These are phyloP conservation scores for Pistacia atlantica DNA, from an alignment of 345 rosid genomes.

Conservation along the genomic window DNA sequence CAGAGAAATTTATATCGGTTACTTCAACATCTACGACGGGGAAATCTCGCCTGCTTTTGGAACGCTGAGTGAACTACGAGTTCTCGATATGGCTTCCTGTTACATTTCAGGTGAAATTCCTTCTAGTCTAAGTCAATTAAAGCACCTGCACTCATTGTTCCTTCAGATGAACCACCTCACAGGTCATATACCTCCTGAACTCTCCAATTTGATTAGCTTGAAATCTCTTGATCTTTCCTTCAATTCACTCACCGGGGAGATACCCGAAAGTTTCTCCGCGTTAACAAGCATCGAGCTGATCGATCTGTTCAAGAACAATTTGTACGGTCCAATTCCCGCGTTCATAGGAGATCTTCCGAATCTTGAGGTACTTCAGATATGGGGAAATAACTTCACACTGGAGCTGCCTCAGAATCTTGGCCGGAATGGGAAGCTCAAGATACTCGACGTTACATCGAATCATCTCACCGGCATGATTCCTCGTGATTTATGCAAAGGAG, in stretches of 20 bases:
- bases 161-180: conserved; percentile 73
- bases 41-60: conserved; percentile 83
- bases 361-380: conserved; percentile 63
- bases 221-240: conserved; percentile 75
- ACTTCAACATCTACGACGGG: conserved; percentile 56
- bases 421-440: conserved; percentile 53
- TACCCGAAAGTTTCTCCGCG: conserved; percentile 58
- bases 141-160: conserved; percentile 59
- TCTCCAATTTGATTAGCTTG: conserved; percentile 62
- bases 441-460: conserved; percentile 67
- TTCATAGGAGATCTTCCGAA: conserved; percentile 68
- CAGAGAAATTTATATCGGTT: conserved; percentile 55
- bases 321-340: conserved; percentile 68
- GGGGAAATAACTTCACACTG: conserved; percentile 80
- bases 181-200: conserved; percentile 70
- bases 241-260: conserved; percentile 68
- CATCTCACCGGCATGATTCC: conserved; percentile 81
- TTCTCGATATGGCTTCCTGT: conserved; percentile 72
- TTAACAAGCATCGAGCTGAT: conserved; percentile 56
- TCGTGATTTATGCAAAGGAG: conserved; percentile 66
- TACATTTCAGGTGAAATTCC: conserved; percentile 78
- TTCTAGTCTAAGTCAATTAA: conserved; percentile 52
- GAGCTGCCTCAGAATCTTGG: conserved; percentile 72
- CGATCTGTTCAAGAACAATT: conserved; percentile 61
- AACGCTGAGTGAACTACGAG: conserved; percentile 45